Base-by-base conservation (phyloP, 805 yeast genomes). In the Yarrowia hollandica region DNA sequence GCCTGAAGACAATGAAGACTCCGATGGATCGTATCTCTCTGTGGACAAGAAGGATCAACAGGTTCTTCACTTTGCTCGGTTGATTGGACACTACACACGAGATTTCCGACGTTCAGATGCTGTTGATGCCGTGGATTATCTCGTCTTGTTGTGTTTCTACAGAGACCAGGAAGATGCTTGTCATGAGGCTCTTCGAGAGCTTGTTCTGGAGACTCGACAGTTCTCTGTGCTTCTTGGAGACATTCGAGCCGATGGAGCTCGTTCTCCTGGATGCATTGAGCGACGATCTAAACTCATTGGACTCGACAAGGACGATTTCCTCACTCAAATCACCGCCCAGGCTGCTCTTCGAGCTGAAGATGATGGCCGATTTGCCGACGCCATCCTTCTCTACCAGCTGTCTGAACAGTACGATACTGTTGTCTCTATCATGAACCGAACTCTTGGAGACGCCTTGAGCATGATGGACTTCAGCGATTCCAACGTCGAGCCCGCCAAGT, bases 321-420 rank as follows among this genome's bases (percentile, higher is more conserved):
- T 88, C 64, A 79, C 77, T 62, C 80, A 81, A 61, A 90, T 92
- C 38, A 85, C 94, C 3, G 95, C 87, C 68, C 83, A 82, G 61
- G 90, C 96, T 25, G 97, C 97, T 3, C 78, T 78, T 41, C 83
- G 82, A 64, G 96, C 97, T 14, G 94, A 88, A 66, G 94, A 89
- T 65, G 98, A 91, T 67, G 97, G 97, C 7, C 80, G 96, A 67
- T 78, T 83, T 12, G 82, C 85, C 62, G 98, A 94, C 68, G 88
- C 97, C 16, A 79, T 94, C 62, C 76, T 88, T 60, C 78, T 94
- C 59, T 92, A 88, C 69, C 96, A 91, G 72, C 79, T 92, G 64
- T 83, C 96, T 48, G 95, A 88, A 72, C 96, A 91, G 65, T 86
- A 86, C 70, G 86, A 87, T 68, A 84, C 86, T 26, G 97, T 90